Base-by-base conservation (phyloP, 306 rosid species). In the Ochetophila trinervis region DNA sequence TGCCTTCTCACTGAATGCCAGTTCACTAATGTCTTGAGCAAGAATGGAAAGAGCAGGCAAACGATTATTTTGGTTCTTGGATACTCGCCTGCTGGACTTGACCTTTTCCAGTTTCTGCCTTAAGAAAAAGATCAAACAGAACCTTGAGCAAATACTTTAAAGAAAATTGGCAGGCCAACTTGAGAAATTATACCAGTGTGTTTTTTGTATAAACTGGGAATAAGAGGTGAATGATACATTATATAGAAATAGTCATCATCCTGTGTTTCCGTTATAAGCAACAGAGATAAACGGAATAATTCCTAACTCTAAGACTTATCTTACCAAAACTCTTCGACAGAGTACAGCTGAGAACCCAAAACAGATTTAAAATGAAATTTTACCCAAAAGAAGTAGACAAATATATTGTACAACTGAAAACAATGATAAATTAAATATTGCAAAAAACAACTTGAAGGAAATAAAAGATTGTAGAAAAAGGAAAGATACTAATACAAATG, bases 1-100 rank as follows among this genome's bases (percentile, higher is more conserved):
- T 17, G 67, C 86, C 78, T 89, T 93, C 86, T 93, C 97, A 45
- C 78, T 76, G 44, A 74, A 66, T 50, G 97, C 96, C 67, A 93
- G 74, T 78, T 89, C 84, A 16, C 82, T 78, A 58, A 81, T 47
- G 23, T 89, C 88, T 66, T 67, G 85, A 6, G 98, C 96, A 65
- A 93, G 97, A 74, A 73, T 54, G 14, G 83, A 74, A 56, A 93
- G 94, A 73, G 42, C 54, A 56, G 85, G 89, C 76, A 74, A 57
- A 36, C 63, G 65, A 65, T 53, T 82, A 54, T 78, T 85, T 73
- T 80, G 90, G 79, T 80, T 84, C 82, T 86, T 87, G 27, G 83
- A 79, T 22, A 53, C 36, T 77, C 45, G 80, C 78, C 83, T 87
- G 65, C 72, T 68, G 13, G 83, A 81, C 24, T 77, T 78, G 66